Evolutionary conservation across 768 basidiomycete species (phyloP), one percentile per base, ranked within the genome.

Genomic region (Gloeostereum incarnatum): DNA sequence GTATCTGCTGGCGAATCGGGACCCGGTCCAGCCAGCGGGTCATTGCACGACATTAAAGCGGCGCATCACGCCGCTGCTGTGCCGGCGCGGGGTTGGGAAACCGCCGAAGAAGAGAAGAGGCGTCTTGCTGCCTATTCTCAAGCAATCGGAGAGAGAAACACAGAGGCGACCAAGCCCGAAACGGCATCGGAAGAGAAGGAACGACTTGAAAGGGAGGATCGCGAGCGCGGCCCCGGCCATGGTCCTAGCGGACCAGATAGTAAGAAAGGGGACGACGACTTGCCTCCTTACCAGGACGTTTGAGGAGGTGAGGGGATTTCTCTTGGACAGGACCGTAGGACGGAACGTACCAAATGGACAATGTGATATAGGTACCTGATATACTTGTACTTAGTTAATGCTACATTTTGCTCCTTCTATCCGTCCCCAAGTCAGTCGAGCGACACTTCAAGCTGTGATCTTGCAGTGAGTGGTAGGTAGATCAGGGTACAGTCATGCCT

Each of bases 1-100:
- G 60, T 82, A n/a, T 57, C 67, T 13, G 76, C 78, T 3, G 72
- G 78, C 13, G 59, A 64, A 3, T 57, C 50, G 0, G 83, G 81
- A 6, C 78, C 81, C 29, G 81, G 81, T 3, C 79, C 80, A 4
- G 68, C 73, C 2, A 75, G 71, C 43, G 83, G 81, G 4, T 78
- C 79, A 2, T 59, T 84, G 39, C 67, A 57, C 44, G 69, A 78
- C 41, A 61, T 75, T 46, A 67, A 59, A 37, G 55, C 47, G 18
- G 60, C 63, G 17, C 61, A 64, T 17, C 41, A 56, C 26, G 43
- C 49, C 27, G 60, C 64, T 31, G 62, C 60, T 6, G 58, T 60
- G 20, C 59, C 58, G 14, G 58, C 53, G 13, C 59, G 48, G 4
- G 60, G 57, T 10, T 64, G 52, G 20, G 75, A 74, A 54, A 69